These are phyloP conservation scores for Geoglossum glabrum DNA, from an alignment of 495 filamentous ascomycete species.

Conservation along the genomic window DNA sequence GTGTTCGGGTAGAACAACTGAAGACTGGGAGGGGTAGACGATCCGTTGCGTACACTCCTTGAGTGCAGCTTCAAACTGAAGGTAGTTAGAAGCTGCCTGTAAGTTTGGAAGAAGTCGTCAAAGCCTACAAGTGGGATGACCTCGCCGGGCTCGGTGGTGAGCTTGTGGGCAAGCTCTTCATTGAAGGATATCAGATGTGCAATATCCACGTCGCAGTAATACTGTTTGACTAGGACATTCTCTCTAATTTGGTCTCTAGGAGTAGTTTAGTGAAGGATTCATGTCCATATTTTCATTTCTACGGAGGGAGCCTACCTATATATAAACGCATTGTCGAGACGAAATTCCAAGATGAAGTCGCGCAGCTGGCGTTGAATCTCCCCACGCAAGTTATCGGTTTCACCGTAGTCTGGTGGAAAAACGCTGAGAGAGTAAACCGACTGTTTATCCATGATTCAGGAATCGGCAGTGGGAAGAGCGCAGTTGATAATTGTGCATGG, in stretches of 20 bases:
- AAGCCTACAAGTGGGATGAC: conserved; percentile 67
- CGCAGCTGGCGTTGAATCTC: conserved; percentile 34
- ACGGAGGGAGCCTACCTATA: conserved; percentile 47
- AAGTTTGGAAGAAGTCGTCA: background rate
- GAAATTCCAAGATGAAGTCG: conserved; percentile 83
- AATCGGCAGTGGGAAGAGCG: background rate
- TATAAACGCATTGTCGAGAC: conserved; percentile 87
- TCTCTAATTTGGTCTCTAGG: conserved; percentile 82
- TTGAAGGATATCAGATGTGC: conserved; percentile 92
- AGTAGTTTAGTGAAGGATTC: background rate
- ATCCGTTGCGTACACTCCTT: conserved; percentile 83
- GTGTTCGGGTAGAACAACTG: conserved; percentile 61
- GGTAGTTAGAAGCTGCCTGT: conserved; percentile 2
- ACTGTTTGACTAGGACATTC: conserved; percentile 86
- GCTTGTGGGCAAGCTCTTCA: conserved; percentile 80
- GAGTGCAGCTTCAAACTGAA: conserved; percentile 75
- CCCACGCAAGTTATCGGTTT: conserved; percentile 37
- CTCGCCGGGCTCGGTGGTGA: conserved; percentile 78
- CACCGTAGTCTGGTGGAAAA: conserved; percentile 43
- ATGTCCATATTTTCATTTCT: too few relatives aligned
- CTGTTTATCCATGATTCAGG: conserved; percentile 55
- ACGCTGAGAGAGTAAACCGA: conserved; percentile 69
- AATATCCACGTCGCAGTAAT: conserved; percentile 93
- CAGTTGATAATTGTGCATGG: background rate
- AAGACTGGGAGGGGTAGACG: conserved; percentile 56